phyloP scores from a whole-genome alignment of 2,329 filamentous ascomycete genomes.

The Lecanicillium sp. region DNA sequence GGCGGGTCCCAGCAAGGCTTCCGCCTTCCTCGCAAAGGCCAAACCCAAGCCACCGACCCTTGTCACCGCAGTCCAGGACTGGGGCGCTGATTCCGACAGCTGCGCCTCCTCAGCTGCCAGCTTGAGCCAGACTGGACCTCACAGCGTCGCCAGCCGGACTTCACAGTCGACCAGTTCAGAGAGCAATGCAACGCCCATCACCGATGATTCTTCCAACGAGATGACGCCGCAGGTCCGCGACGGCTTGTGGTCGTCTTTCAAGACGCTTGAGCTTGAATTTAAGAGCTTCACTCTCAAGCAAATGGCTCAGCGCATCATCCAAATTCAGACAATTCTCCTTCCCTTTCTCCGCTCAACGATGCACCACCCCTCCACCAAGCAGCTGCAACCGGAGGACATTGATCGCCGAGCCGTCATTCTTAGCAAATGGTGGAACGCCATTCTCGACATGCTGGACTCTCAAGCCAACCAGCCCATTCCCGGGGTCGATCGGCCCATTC shows the following conservation, averaged over 20 bases:
- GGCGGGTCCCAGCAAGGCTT: slow-evolving; percentile 38
- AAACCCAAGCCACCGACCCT: slow-evolving; percentile 39
- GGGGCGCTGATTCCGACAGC: slow-evolving; percentile 33
- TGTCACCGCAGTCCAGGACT: slow-evolving; percentile 33
- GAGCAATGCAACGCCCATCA: slow-evolving; percentile 30
- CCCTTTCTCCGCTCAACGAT: slow-evolving; percentile 71
- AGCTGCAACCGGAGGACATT: slow-evolving; percentile 70
- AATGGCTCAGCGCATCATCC: slow-evolving; percentile 64
- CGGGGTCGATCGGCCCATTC: slow-evolving; percentile 73
- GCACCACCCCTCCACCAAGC: slow-evolving; percentile 57
- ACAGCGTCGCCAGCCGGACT: slow-evolving; percentile 30
- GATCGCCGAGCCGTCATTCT: slow-evolving; percentile 74
- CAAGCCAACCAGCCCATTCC: slow-evolving; percentile 63
- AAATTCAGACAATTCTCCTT: slow-evolving; percentile 65
- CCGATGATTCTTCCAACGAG: slow-evolving; percentile 41
- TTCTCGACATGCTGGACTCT: slow-evolving; percentile 77
- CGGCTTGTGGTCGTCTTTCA: slow-evolving; percentile 50
- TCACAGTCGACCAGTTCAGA: slow-evolving; percentile 35
- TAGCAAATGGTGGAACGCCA: slow-evolving; percentile 83
- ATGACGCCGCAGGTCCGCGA: slow-evolving; percentile 41
- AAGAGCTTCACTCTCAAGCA: slow-evolving; percentile 64
- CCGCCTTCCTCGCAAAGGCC: slow-evolving; percentile 45
- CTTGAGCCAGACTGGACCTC: slow-evolving; percentile 36
- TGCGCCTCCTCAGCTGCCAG: slow-evolving; percentile 43
- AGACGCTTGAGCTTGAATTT: slow-evolving; percentile 43